Evolutionary conservation across 257 asterid species (phyloP).

Genomic region (Solanum microdontum): DNA sequence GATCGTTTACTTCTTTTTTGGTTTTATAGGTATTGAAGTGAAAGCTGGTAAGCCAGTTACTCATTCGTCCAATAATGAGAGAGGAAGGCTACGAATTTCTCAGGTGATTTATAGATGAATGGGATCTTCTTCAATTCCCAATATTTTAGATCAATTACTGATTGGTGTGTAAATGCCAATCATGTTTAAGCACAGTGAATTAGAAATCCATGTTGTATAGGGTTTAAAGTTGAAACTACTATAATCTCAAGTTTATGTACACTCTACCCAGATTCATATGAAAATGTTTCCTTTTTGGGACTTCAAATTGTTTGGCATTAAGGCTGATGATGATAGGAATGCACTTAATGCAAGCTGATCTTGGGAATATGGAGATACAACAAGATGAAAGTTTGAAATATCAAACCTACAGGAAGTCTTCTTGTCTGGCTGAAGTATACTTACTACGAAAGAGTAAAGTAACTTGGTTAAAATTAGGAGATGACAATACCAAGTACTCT

Average conservation of each 20-base stretch:
- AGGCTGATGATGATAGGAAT: neutral
- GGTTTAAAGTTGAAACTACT: neutral
- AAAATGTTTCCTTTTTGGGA: neutral
- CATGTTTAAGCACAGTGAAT: neutral
- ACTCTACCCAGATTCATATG: neutral
- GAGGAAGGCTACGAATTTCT: conserved; percentile 70
- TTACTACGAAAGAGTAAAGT: neutral
- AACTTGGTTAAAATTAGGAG: neutral
- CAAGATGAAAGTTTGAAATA: neutral
- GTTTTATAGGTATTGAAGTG: conserved; percentile 52
- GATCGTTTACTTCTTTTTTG: neutral
- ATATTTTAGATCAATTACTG: neutral
- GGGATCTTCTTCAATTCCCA: neutral
- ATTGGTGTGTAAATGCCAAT: neutral
- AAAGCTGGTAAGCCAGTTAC: conserved; percentile 60
- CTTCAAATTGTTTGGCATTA: neutral
- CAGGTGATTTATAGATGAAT: conserved; percentile 34
- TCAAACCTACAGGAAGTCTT: neutral
- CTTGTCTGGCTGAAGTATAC: neutral
- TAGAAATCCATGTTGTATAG: neutral
- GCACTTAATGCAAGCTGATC: neutral
- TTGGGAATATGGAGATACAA: neutral
- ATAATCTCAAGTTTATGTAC: neutral
- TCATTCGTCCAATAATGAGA: conserved; percentile 35
- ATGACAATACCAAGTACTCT: neutral